Evolutionary conservation across 352 stramenopile species (phyloP).

Genomic region (Globisporangium uncinulatum): DNA sequence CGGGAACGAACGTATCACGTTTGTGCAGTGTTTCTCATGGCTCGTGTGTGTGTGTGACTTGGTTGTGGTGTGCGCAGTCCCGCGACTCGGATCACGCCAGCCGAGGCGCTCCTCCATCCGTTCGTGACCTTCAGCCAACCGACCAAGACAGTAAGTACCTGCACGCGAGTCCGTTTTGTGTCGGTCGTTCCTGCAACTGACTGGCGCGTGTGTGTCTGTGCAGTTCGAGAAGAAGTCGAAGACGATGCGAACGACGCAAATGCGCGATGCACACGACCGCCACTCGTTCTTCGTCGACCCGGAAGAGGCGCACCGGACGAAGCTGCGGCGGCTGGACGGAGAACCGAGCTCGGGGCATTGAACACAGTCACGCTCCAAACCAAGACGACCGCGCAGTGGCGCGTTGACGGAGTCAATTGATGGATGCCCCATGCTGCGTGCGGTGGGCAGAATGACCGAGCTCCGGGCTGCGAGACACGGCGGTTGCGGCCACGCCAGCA

Average conservation of each 20-base stretch:
- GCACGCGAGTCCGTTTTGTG: too few species aligned
- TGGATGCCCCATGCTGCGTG: not conserved
- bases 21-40: too few species aligned
- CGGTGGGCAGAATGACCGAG: too few species aligned
- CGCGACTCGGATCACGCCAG: constrained; percentile 85
- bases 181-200: not conserved
- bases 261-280: constrained; percentile 19
- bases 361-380: constrained; percentile 4
- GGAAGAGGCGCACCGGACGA: constrained; percentile 23
- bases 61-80: constrained; percentile 41
- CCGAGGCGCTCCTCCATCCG: constrained; percentile 91
- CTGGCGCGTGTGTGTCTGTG: constrained; percentile 11
- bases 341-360: constrained; percentile 34
- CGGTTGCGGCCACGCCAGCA: too few species aligned
- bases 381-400: too few species aligned
- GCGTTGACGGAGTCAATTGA: not conserved
- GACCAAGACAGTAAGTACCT: constrained; percentile 26
- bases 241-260: constrained; percentile 35
- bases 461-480: too few species aligned
- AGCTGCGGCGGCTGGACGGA: constrained; percentile 41
- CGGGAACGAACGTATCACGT: not conserved
- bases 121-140: constrained; percentile 75
- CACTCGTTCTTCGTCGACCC: constrained; percentile 11
- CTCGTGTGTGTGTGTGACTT: not conserved
- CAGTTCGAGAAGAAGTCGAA: constrained; percentile 37